Evolutionary conservation across 768 basidiomycete genomes (phyloP), one percentile per base, ranked within the genome.

Genomic region (Lentinus tigrinus): DNA sequence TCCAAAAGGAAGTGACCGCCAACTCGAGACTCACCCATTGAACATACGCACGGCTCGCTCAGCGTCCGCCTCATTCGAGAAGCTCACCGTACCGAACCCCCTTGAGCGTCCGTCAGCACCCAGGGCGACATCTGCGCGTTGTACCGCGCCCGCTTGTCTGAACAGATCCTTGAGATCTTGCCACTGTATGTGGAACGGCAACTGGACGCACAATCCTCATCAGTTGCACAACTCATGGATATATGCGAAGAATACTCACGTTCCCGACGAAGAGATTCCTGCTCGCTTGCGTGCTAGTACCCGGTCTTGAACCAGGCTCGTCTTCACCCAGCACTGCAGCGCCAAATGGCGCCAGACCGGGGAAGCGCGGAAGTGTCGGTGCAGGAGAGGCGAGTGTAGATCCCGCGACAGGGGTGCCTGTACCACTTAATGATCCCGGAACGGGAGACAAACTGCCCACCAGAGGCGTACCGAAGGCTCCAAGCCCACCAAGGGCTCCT

Each of bases 81-180:
- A 96, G 0, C 89, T 82, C 1, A 98, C 95, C 1, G 91, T 96
- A 1, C 97, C 96, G 65, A 95, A 96, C 1, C 97, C 97, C 51
- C 93, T 78, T 37, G 92, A 93, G 36, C 95, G 83, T 13, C 93
- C 92, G 68, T 97, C 94, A 4, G 36, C 61, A 47, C 93, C 93
- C 31, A 93, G 82, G 17, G 90, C 90, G 21, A 97, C 91, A 63
- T 96, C 94, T 10, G 96, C 96, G 23, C 96, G 85, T 36, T 94
- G 76, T 53, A 98, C 89, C 19, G 89, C 86, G 17, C 96, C 95
- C 1, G 92, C 93, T 61, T 91, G 86, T 26, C 95, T 85, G 69
- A 98, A 96, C 4, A 98, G 80, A 73, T 98, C 95, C 73, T 98
- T 98, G 43, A 99, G 81, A 69, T 98, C 96, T 73, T 98, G 96